Evolutionary conservation across 2,329 filamentous ascomycete genomes (phyloP).

Genomic region (Cucurbitaria berberidis): DNA sequence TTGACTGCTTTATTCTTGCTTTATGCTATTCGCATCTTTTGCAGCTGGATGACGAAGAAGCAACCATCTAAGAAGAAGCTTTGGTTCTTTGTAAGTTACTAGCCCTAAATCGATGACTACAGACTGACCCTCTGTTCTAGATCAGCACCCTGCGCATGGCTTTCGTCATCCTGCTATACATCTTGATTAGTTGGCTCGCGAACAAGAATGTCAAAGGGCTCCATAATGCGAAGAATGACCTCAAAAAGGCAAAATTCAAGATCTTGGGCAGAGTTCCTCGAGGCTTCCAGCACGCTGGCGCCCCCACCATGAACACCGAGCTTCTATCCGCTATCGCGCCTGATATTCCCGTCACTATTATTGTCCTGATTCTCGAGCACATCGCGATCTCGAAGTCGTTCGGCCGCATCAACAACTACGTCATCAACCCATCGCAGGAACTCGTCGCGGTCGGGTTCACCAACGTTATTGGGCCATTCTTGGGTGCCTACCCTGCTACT

Average conservation of each 20-base stretch:
- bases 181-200: constrained; percentile 82
- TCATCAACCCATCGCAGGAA: constrained; percentile 93
- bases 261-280: constrained; percentile 54
- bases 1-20: constrained; percentile 79
- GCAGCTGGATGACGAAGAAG: constrained; percentile 70
- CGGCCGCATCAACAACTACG: constrained; percentile 93
- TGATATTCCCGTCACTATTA: constrained; percentile 83
- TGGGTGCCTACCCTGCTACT: constrained; percentile 90
- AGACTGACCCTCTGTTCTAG: constrained; percentile 6
- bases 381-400: constrained; percentile 98
- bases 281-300: constrained; percentile 81
- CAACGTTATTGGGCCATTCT: constrained; percentile 87
- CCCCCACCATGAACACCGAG: constrained; percentile 69
- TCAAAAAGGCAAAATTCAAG: constrained; percentile 68
- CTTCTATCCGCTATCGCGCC: constrained; percentile 72
- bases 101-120: not conserved
- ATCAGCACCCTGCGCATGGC: constrained; percentile 85
- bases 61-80: constrained; percentile 75
- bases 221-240: constrained; percentile 55
- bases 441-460: constrained; percentile 90
- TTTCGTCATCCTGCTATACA: constrained; percentile 91
- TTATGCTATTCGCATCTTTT: constrained; percentile 69
- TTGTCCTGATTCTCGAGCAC: constrained; percentile 95
- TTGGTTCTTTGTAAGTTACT: constrained; percentile 72
- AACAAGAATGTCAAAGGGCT: constrained; percentile 61